Base-by-base conservation (phyloP, 192 early-diverging fungal genomes). In the Dispira simplex region DNA sequence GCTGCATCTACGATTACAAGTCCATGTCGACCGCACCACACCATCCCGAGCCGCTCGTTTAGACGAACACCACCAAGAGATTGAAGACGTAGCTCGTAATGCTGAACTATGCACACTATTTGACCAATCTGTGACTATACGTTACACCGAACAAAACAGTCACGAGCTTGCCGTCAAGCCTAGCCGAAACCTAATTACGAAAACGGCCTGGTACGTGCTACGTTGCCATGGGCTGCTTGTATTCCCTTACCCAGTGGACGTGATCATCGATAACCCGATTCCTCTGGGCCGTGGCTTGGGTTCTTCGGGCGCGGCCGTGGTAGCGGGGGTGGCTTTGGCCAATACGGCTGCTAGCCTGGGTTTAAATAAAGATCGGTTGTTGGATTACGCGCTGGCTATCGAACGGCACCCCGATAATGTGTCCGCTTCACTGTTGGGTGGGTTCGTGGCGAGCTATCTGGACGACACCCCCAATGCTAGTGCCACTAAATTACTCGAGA, bases 371-470 rank as follows among this genome's bases (percentile, higher is more conserved):
- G 84, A 91, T 64, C 80, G 90, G 44, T 79, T 98, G 78, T 78
- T 99, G 21, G 95, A 99, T 68, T 95, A 84, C 60, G 90, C 85
- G 64, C 68, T 94, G 66, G 82, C 89, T 78, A 86, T 97, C 21
- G 97, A 99, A 75, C 89, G 90, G 54, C 97, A 99, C 67, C 97
- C 97, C 1, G 97, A 99, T 64, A 99, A 99, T 73, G 90, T 96
- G 1, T 85, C 95, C 0, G 91, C 94, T 9, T 88, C 91, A 16
- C 73, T 99, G 25, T 80, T 96, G 43, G 97, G 97, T 63, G 95
- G 95, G 13, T 96, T 97, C 74, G 83, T 95, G 11, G 88, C 90
- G 25, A 85, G 85, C 62, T 98, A 95, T 70, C 67, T 90, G 67
- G 66, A 81, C 8, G 81, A 86, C 48, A 53, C 11, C 48, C 65